Evolutionary conservation across 768 basidiomycete species (phyloP), one percentile per base, ranked within the genome.

Genomic region (Cyclocybe cylindracea): DNA sequence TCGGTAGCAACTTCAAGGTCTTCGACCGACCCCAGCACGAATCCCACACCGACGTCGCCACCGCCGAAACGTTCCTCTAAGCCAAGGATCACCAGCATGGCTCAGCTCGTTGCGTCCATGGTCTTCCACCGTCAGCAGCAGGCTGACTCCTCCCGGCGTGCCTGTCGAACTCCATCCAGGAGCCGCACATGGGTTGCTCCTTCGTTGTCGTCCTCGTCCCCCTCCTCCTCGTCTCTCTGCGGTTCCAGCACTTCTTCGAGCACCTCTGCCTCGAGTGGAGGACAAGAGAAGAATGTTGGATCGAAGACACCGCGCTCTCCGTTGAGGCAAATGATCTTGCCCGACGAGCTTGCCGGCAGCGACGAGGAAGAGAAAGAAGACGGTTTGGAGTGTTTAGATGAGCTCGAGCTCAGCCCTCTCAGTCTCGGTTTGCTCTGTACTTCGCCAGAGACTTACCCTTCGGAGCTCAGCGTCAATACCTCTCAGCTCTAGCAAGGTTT

Each of bases 91-190:
- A 63, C 61, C 8, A 70, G 63, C 44, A 71, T 73, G 64, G 65
- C 63, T 16, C 70, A 73, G 46, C 61, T 75, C 5, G 72, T 75
- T 10, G 73, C 73, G 50, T 71, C 67, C 50, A 75, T 75, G 73
- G 61, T 75, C 18, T 57, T 75, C 24, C 59, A 65, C 33, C 60
- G 73, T 14, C 65, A 66, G 35, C 59, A 61, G 24, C 61, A 66
- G 16, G 47, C 24, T 24, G 24, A 24, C 24, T 1, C 24, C 24
- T 1, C 24, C 24, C 57, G 11, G 42, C 55, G 18, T 47, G 53
- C 35, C 47, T 53, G 10, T 39, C 43, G 16, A 37, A 24, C 1
- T 48, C 52, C n/a, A 43, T 46, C 34, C 56, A 55, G 54, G 19
- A 53, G 50, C 18, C 55, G 51, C 45, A 48, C 61, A 3, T 33